phyloP scores from a whole-genome alignment of 257 asterid species.

The Oldenlandia corymbosa region DNA sequence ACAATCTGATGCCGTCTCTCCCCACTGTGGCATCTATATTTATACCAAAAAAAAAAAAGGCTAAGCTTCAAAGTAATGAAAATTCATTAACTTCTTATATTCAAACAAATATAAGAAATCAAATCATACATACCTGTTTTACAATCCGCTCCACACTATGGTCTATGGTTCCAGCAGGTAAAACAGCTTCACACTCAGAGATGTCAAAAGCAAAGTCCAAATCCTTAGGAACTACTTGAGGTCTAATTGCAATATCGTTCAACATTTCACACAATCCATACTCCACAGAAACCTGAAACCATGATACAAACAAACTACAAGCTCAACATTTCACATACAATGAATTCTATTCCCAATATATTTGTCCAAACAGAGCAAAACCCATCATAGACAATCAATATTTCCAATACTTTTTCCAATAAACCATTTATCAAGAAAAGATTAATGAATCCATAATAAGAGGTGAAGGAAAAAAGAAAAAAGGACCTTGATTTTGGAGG shows the following conservation, averaged over 20 bases:
- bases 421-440: too few relatives aligned
- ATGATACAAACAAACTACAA: not conserved
- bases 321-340: too few relatives aligned
- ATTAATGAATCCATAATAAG: too few relatives aligned
- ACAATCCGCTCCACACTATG: conserved; percentile 34
- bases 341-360: too few relatives aligned
- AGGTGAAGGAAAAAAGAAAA: too few relatives aligned
- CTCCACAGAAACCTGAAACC: conserved; percentile 66
- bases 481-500: conserved; percentile 70
- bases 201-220: conserved; percentile 56
- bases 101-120: not conserved
- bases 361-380: too few relatives aligned
- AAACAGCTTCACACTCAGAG: conserved; percentile 55
- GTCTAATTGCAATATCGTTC: conserved; percentile 61
- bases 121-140: conserved; percentile 50
- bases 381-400: too few relatives aligned
- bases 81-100: conserved; percentile 4
- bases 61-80: conserved; percentile 5
- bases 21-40: conserved; percentile 71
- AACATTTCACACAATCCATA: conserved; percentile 82
- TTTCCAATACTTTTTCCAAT: too few relatives aligned
- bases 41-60: conserved; percentile 12
- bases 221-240: conserved; percentile 63
- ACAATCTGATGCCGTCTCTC: conserved; percentile 49
- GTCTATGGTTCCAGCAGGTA: conserved; percentile 70